Conservation (phyloP, 768 basidiomycete species). For the Pisolithus sp. region DNA sequence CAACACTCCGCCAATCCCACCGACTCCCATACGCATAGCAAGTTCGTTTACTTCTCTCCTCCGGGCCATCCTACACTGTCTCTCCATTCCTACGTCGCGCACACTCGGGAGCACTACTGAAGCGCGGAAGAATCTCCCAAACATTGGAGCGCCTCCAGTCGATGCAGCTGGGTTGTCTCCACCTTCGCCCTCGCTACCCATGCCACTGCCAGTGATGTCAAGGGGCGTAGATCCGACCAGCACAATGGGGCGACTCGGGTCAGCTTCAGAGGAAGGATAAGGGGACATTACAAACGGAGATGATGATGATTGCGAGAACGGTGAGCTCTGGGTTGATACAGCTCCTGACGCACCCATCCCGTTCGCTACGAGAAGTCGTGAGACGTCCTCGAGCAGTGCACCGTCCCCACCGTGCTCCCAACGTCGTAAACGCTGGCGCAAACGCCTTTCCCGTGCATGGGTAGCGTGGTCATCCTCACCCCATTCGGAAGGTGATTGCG, state of each 20-base stretch:
- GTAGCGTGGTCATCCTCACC: conserved; percentile 62
- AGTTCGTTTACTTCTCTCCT: conserved; percentile 76
- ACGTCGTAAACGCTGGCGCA: conserved; percentile 61
- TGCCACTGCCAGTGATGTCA: conserved; percentile 14
- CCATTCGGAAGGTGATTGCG: conserved; percentile 39
- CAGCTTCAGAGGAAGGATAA: conserved; percentile 25
- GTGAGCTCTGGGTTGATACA: conserved; percentile 8
- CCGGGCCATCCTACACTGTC: conserved; percentile 49
- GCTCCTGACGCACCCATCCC: conserved; percentile 2
- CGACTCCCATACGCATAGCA: conserved; percentile 78
- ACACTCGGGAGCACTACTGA: conserved; percentile 60
- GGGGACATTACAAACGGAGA: conserved; percentile 44
- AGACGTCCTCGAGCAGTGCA: conserved; percentile 57
- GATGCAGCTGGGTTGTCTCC: conserved; percentile 8
- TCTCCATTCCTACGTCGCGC: conserved; percentile 52
- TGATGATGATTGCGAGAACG: conserved; percentile 31
- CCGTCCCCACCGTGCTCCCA: conserved; percentile 64
- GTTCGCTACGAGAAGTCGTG: conserved; percentile 38
- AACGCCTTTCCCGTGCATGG: conserved; percentile 62
- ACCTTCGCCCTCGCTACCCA: conserved; percentile 13
- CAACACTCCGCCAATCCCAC: conserved; percentile 63
- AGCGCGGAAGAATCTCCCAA: conserved; percentile 54
- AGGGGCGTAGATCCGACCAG: conserved; percentile 17
- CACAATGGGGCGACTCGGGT: conserved; percentile 19
- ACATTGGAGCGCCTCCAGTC: conserved; percentile 3